Base-by-base conservation (phyloP, 1,139 yeast species). In the Dujonia santamariae region DNA sequence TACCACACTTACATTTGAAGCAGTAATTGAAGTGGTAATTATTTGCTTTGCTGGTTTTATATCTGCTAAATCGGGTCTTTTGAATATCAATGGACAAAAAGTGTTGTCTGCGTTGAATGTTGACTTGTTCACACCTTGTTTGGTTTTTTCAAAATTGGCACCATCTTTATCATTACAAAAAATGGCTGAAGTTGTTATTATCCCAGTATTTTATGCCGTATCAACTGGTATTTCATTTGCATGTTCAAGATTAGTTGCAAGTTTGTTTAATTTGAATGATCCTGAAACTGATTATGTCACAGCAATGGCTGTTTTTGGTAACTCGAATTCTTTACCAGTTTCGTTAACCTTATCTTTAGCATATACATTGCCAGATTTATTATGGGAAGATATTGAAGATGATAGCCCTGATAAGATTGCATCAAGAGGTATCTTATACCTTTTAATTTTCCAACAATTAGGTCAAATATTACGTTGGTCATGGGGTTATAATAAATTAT, bases 301-400 rank as follows among this genome's bases (percentile, higher is more conserved):
- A 17, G 95, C 95, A 5, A 85, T 85, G 92, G 85, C 87, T 0
- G 94, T 84, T 12, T 85, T 85, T 59, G 95, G 94, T 33, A 85
- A 85, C 57, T 80, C 88, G 27, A 84, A 84, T 56, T 80, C 87
- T 5, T 64, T 83, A 38, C 90, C 92, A 1, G 95, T 82, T n/a
- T 82, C 87, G 4, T 65, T 80, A 39, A 83, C 90, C 4, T 68
- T 84, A 38, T 73, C 85, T 2, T 65, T 84, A 44, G 84, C 90
- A 2, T 80, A 80, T 54, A 75, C 90, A 0, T 63, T 84, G 44
- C 92, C 92, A 1, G 78, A 78, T 39, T 67, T 85, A 42, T 67
- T 68, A 39, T 85, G 95, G 95, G 85, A 80, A 34, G 84, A 79
- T 42, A 63, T 84, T 27, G 74, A 69, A 4, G 72, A 74, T 46